phyloP scores from a whole-genome alignment of 2,329 filamentous ascomycete genomes.

The Alternaria sp. region DNA sequence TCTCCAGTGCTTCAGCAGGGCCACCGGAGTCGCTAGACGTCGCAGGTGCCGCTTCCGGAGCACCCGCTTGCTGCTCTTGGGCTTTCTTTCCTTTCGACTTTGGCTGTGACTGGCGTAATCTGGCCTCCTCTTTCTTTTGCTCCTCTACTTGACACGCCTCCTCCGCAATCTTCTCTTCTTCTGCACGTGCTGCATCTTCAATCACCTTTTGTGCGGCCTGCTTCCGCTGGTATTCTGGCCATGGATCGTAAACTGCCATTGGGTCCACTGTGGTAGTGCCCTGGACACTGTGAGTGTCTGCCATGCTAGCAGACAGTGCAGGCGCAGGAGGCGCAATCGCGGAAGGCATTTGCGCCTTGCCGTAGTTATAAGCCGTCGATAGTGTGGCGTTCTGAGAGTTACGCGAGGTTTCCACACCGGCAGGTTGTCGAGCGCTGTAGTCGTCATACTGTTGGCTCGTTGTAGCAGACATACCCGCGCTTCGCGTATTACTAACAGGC shows the following conservation, averaged over 20 bases:
- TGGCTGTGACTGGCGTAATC: conserved; percentile 29
- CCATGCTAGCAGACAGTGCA: conserved; percentile 24
- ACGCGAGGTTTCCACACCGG: conserved; percentile 32
- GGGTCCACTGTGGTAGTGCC: conserved; percentile 61
- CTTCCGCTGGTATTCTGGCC: conserved; percentile 59
- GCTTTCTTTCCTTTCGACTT: conserved; percentile 33
- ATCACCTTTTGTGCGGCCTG: conserved; percentile 46
- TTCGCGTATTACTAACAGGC: conserved; percentile 20
- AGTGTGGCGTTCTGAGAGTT: conserved; percentile 20
- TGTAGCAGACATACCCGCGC: conserved; percentile 20
- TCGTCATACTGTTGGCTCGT: conserved; percentile 32
- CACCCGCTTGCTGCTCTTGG: conserved; percentile 34
- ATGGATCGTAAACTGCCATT: conserved; percentile 63
- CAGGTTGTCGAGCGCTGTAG: conserved; percentile 32
- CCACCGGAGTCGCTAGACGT: background rate
- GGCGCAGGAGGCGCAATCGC: conserved; percentile 26
- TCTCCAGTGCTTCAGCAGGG: conserved; percentile 53
- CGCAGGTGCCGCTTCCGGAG: conserved; percentile 14
- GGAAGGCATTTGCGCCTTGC: conserved; percentile 18
- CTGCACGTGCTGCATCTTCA: conserved; percentile 47
- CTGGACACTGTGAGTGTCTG: conserved; percentile 33
- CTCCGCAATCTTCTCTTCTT: conserved; percentile 43
- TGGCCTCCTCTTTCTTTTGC: conserved; percentile 31
- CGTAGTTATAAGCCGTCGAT: conserved; percentile 35
- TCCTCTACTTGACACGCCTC: conserved; percentile 41